Evolutionary conservation across 2,329 filamentous ascomycete genomes (phyloP), one percentile per base, ranked within the genome.

Genomic region (Penicillium sp.): DNA sequence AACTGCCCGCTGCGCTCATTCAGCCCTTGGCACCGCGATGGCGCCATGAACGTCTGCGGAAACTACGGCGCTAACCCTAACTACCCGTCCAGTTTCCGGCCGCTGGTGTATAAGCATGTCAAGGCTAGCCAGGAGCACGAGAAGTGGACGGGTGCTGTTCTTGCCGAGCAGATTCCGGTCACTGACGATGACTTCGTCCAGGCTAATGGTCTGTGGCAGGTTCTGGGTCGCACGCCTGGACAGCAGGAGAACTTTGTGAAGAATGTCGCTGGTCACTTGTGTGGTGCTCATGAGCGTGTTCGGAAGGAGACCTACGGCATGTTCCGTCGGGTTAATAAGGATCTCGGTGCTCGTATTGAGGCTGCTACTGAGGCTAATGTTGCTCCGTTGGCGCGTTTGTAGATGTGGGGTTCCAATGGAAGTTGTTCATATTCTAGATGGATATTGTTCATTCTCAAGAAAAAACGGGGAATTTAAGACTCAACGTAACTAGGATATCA

Each of bases 1-100:
- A 84, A 84, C 68, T 72, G 72, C 42, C 76, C 79, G 45, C 49
- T 74, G 53, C 71, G 66, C 72, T 60, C 69, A 72, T 72, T 72
- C 69, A 75, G 79, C 74, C 75, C 85, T 53, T 86, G 82, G 74
- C 84, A 88, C 65, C 80, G 86, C 51, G 85, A 89, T 60, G 86
- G 86, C 13, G 62, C 66, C 49, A 89, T 88, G 84, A 78, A 82
- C 1, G 80, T 81, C 58, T 74, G 77, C 47, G 74, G 81, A 61
- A 85, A 88, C 68, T 79, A 82, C 57, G 79, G 80, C 42, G 70
- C 75, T 3, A 76, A 80, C 51, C 76, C 78, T 11, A 75, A 77
- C 57, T 82, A 81, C 62, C 72, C 66, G 11, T 70, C 69, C 18
- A 69, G 60, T 35, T 70, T 70, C 61, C 66, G 66, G 6, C 55